Conservation (phyloP, 495 filamentous ascomycete genomes). For the Platismatia glauca region DNA sequence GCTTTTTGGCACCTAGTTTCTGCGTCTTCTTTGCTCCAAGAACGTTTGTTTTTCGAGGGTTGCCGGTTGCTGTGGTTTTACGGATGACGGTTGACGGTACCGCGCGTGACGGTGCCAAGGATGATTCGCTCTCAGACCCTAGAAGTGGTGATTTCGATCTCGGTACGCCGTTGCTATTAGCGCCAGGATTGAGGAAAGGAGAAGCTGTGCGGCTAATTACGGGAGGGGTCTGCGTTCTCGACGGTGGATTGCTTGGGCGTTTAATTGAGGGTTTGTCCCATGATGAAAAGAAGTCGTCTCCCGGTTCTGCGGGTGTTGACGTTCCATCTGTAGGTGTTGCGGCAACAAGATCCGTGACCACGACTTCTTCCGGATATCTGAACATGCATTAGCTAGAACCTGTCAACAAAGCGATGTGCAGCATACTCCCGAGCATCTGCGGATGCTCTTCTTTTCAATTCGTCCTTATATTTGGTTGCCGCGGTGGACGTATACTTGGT, state of each 20-base stretch:
- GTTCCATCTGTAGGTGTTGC: conserved; percentile 50
- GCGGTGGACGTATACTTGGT: conserved; percentile 89
- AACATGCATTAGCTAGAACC: conserved; percentile 18
- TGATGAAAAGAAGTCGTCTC: conserved; percentile 91
- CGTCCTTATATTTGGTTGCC: conserved; percentile 93
- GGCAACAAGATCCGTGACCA: conserved; percentile 66
- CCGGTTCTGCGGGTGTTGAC: conserved; percentile 60
- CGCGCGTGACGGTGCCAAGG: conserved; percentile 55
- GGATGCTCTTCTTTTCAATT: conserved; percentile 73
- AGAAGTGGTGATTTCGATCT: conserved; percentile 77
- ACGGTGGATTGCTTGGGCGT: conserved; percentile 87
- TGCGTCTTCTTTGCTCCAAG: conserved; percentile 77
- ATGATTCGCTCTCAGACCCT: conserved; percentile 38
- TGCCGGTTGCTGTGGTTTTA: conserved; percentile 51
- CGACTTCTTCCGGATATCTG: conserved; percentile 80
- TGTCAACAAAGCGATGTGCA: conserved; percentile 6
- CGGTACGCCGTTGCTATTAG: conserved; percentile 58
- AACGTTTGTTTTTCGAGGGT: conserved; percentile 69
- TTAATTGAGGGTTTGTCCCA: conserved; percentile 99
- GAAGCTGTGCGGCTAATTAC: conserved; percentile 75
- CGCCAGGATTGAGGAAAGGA: conserved; percentile 70
- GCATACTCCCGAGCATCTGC: conserved; percentile 71
- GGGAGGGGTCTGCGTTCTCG: conserved; percentile 81
- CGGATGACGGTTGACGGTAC: conserved; percentile 66
- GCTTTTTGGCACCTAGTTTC: conserved; percentile 89